These are phyloP conservation scores for Phaeosphaeria sp. DNA, from an alignment of 2,329 filamentous ascomycete genomes.

Conservation along the genomic window DNA sequence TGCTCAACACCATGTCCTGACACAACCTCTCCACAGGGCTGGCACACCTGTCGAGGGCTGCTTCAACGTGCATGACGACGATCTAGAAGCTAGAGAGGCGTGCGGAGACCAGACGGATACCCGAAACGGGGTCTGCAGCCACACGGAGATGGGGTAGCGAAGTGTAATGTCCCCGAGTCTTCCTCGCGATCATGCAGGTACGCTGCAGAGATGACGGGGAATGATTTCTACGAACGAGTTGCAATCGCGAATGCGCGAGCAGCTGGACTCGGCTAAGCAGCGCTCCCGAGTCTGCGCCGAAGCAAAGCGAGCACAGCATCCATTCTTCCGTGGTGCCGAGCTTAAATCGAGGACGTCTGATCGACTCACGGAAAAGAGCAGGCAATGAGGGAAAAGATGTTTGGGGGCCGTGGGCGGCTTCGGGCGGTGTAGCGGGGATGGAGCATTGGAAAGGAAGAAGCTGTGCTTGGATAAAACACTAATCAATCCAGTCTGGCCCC, in stretches of 20 bases:
- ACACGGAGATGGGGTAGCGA: constrained; percentile 1
- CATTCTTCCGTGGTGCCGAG: constrained; percentile 31
- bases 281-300: constrained; percentile 23
- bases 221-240: constrained; percentile 8
- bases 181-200: constrained; percentile 18
- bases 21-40: constrained; percentile 16
- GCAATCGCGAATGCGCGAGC: constrained; percentile 6
- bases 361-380: constrained; percentile 24
- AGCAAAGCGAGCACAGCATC: constrained; percentile 31
- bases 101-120: not conserved
- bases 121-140: constrained; percentile 1
- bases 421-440: constrained; percentile 3
- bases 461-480: not conserved
- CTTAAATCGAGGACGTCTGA: constrained; percentile 13
- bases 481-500: constrained; percentile 21
- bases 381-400: constrained; percentile 9
- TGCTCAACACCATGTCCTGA: constrained; percentile 2
- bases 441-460: constrained; percentile 6
- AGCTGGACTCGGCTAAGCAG: constrained; percentile 17
- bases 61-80: not conserved
- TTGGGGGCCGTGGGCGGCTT: constrained; percentile 4
- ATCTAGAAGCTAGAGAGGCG: not conserved
- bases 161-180: constrained; percentile 7
- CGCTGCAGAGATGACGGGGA: constrained; percentile 12
- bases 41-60: constrained; percentile 13